Percentiles rank a stretch among this genome's conserved stretches.
These are phyloP conservation scores for Paecilomyces sp. DNA, from an alignment of 2,329 filamentous ascomycete species.

Conservation along the genomic window DNA sequence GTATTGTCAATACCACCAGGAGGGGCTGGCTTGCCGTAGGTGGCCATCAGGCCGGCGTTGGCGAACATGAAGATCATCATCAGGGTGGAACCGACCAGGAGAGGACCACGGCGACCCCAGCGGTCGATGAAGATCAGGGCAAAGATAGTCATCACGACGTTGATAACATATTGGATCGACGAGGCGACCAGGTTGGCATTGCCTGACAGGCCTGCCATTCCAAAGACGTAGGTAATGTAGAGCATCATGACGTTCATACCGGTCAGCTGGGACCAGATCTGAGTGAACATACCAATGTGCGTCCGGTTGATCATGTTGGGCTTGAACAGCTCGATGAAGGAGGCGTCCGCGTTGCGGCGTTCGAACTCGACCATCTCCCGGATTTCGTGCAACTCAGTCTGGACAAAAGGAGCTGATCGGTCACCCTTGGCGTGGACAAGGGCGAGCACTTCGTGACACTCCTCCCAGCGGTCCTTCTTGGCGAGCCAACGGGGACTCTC, in stretches of 20 bases:
- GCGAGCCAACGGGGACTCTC: slow-evolving; percentile 60
- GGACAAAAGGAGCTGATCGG: slow-evolving; percentile 31
- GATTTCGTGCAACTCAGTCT: slow-evolving; percentile 64
- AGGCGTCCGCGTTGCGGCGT: slow-evolving; percentile 59
- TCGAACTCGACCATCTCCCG: slow-evolving; percentile 68
- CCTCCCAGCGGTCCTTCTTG: slow-evolving; percentile 58
- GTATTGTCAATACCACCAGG: slow-evolving; percentile 31
- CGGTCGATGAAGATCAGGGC: slow-evolving; percentile 68
- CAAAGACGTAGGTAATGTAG: slow-evolving; percentile 64
- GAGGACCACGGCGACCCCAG: slow-evolving; percentile 64
- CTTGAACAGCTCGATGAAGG: slow-evolving; percentile 64
- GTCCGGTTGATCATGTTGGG: slow-evolving; percentile 69
- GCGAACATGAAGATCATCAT: slow-evolving; percentile 49
- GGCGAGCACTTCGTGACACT: slow-evolving; percentile 50
- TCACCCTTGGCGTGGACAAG: slow-evolving; percentile 50
- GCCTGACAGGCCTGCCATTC: slow-evolving; percentile 60
- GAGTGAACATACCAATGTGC: slow-evolving; percentile 62
- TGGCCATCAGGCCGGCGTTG: slow-evolving; percentile 35
- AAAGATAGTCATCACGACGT: slow-evolving; percentile 70
- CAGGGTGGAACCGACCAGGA: slow-evolving; percentile 58
- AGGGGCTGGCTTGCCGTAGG: slow-evolving; percentile 27
- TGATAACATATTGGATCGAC: slow-evolving; percentile 70
- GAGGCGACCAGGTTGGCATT: slow-evolving; percentile 57
- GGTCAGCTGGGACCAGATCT: slow-evolving; percentile 69
- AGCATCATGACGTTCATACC: slow-evolving; percentile 75